These are phyloP conservation scores for Epipyxis sp. DNA, from an alignment of 108 stramenopile genomes.

Conservation along the genomic window DNA sequence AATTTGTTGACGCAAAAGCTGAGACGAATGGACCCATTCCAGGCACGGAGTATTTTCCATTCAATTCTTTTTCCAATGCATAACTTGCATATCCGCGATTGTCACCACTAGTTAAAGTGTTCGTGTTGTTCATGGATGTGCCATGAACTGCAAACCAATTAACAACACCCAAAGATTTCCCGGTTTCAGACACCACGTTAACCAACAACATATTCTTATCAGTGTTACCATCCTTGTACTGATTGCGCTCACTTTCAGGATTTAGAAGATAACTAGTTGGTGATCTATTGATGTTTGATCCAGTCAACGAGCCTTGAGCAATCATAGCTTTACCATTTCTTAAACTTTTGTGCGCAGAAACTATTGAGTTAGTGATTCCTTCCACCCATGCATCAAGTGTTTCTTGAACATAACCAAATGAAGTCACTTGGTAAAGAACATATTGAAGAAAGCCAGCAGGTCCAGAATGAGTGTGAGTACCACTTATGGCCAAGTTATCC, in stretches of 20 bases:
- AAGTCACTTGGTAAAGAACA: constrained; percentile 58
- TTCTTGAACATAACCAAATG: constrained; percentile 51
- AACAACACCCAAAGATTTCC: constrained; percentile 37
- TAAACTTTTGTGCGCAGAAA: constrained; percentile 48
- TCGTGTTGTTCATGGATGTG: constrained; percentile 61
- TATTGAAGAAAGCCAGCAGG: constrained; percentile 65
- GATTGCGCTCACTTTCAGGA: constrained; percentile 52
- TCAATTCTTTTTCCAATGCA: constrained; percentile 53
- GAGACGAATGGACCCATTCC: constrained; percentile 59
- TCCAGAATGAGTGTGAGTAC: constrained; percentile 64
- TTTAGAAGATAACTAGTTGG: constrained; percentile 60
- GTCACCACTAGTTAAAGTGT: constrained; percentile 59
- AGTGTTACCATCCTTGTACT: constrained; percentile 54
- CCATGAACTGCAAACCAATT: constrained; percentile 66
- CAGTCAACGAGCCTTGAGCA: constrained; percentile 27
- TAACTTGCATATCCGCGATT: constrained; percentile 64
- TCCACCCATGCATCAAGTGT: constrained; percentile 54
- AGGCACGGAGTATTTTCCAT: constrained; percentile 41
- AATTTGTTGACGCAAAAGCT: constrained; percentile 62
- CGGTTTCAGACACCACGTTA: constrained; percentile 26
- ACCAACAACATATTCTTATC: constrained; percentile 60
- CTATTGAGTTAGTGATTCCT: constrained; percentile 51
- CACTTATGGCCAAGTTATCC: constrained; percentile 42
- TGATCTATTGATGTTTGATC: constrained; percentile 60
- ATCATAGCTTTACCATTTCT: constrained; percentile 11